phyloP scores from a whole-genome alignment of 805 yeast genomes.

The Wilhelminamyces savonicus region DNA sequence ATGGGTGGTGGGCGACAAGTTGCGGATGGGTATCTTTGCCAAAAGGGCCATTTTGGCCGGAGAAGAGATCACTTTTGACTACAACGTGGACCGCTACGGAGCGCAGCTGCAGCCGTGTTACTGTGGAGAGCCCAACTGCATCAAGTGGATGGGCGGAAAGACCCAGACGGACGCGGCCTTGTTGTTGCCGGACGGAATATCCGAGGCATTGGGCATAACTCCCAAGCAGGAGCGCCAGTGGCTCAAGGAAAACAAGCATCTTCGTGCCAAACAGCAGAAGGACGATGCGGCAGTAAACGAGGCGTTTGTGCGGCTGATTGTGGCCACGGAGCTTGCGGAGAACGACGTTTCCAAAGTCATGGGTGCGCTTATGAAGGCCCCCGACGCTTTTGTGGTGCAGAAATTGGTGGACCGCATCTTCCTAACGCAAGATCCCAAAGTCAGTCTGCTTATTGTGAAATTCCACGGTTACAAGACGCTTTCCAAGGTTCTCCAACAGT shows the following conservation, averaged over 20 bases:
- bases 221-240: slow-evolving; percentile 64
- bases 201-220: slow-evolving; percentile 81
- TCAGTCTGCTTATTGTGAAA: slow-evolving; percentile 57
- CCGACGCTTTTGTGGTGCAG: slow-evolving; percentile 56
- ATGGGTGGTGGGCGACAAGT: slow-evolving; percentile 91
- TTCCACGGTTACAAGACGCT: slow-evolving; percentile 86
- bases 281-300: slow-evolving; percentile 56
- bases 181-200: slow-evolving; percentile 71
- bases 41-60: slow-evolving; percentile 64
- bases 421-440: slow-evolving; percentile 41
- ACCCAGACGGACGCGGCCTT: slow-evolving; percentile 92
- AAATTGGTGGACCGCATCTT: slow-evolving; percentile 66
- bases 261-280: slow-evolving; percentile 41
- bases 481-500: slow-evolving; percentile 48
- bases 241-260: slow-evolving; percentile 53
- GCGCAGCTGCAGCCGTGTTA: slow-evolving; percentile 91
- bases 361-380: slow-evolving; percentile 73
- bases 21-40: slow-evolving; percentile 93
- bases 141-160: slow-evolving; percentile 93
- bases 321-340: slow-evolving; percentile 43
- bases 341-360: slow-evolving; percentile 71
- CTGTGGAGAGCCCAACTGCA: slow-evolving; percentile 89
- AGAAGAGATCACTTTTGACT: slow-evolving; percentile 89
- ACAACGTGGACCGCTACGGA: slow-evolving; percentile 94
- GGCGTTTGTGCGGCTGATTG: slow-evolving; percentile 56